phyloP scores from a whole-genome alignment of 192 early-diverging fungal species.

The Entomortierella chlamydospora region DNA sequence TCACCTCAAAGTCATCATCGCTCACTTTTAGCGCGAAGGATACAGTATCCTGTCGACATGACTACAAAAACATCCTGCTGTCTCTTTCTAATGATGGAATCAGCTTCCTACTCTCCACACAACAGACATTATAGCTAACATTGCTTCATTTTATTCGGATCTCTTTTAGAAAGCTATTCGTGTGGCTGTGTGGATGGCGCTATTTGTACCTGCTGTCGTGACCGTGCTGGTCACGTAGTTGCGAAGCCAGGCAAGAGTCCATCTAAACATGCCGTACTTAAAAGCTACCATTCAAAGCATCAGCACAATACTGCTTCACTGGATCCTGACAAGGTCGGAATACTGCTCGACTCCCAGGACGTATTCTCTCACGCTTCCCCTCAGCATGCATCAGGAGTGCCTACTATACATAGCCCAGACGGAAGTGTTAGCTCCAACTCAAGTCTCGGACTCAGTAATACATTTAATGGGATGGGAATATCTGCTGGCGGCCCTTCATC shows the following conservation, averaged over 20 bases:
- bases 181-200: conserved; percentile 33
- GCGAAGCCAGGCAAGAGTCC: conserved; percentile 26
- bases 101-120: too few species aligned
- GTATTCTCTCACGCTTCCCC: background rate
- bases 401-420: conserved; percentile 13
- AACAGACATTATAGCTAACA: background rate
- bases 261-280: conserved; percentile 9
- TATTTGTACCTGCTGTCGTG: conserved; percentile 36
- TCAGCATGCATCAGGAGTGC: background rate
- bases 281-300: conserved; percentile 8
- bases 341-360: background rate
- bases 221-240: conserved; percentile 32
- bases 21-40: too few species aligned
- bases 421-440: conserved; percentile 21
- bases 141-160: background rate
- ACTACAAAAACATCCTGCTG: too few species aligned
- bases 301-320: conserved; percentile 7
- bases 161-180: conserved; percentile 2
- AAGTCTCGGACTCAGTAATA: conserved; percentile 9
- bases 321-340: conserved; percentile 8
- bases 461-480: conserved; percentile 13
- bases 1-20: too few species aligned
- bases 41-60: too few species aligned
- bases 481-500: background rate
- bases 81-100: too few species aligned